Percentiles rank a stretch among this genome's conserved stretches.
These are phyloP conservation scores for Phylloporus sp. DNA, from an alignment of 768 basidiomycete genomes.

Conservation along the genomic window DNA sequence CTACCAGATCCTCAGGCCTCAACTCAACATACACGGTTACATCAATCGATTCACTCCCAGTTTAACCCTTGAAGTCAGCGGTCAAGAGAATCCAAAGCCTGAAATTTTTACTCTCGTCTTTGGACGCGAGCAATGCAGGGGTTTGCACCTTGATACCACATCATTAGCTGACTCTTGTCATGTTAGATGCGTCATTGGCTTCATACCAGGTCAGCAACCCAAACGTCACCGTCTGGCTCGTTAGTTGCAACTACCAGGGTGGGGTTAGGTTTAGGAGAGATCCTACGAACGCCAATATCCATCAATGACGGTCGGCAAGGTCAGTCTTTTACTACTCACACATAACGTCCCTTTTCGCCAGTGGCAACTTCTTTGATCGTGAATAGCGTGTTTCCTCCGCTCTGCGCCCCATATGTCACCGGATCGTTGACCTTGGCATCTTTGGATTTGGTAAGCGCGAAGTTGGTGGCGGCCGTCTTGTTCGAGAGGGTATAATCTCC, in stretches of 20 bases:
- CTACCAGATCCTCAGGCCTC: background rate
- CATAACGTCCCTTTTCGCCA: slow-evolving; percentile 2
- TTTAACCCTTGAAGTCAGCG: background rate
- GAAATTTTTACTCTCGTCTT: background rate
- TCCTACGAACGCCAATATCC: background rate
- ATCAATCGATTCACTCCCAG: background rate
- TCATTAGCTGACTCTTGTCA: background rate
- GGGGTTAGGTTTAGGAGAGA: slow-evolving; percentile 4
- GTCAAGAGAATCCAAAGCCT: background rate
- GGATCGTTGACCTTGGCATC: background rate
- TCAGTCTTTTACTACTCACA: background rate
- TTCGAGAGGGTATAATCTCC: slow-evolving; percentile 7
- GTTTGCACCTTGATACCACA: background rate
- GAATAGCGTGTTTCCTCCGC: slow-evolving; percentile 2
- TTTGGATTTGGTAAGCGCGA: slow-evolving; percentile 1
- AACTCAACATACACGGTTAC: background rate
- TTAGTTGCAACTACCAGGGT: background rate
- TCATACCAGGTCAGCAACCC: background rate
- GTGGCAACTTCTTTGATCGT: slow-evolving; percentile 2
- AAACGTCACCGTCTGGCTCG: background rate
- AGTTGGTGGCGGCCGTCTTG: background rate
- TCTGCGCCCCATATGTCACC: slow-evolving; percentile 3
- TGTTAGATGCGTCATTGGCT: background rate
- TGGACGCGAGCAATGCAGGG: background rate
- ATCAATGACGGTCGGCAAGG: background rate